Base-by-base conservation (phyloP, 192 early-diverging fungal genomes). In the Coemansia pectinata region DNA sequence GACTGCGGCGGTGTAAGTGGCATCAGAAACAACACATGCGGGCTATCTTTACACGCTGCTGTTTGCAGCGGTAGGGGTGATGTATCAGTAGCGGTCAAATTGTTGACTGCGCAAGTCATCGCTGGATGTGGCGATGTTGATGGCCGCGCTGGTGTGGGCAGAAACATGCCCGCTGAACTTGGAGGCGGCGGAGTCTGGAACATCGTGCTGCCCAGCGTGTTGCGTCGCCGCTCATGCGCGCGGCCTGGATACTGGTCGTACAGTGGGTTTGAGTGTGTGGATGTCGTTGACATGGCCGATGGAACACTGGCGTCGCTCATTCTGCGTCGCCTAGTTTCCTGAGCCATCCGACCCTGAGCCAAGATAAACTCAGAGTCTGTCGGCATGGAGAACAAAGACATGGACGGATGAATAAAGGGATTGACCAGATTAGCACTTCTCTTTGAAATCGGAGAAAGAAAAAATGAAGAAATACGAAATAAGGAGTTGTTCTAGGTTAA, bases 301-400 rank as follows among this genome's bases (percentile, higher is more conserved):
- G 68, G 68, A 14, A 74, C 38, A 25, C 62, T 65, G 31, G 72
- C 65, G 40, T 75, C 80, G 55, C 76, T 83, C 45, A 63, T 77
- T 34, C 80, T 67, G n/a, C 76, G 72, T 10, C 67, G 70, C 9
- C 81, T 72, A 17, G 45, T 78, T 14, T 69, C 63, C 62, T 74
- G 81, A 19, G 76, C 72, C 14, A 70, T 50, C 41, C 62, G 52
- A 10, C 81, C 81, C 31, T 74, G 72, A 14, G 59, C 38, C 58
- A 83, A 53, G 34, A 83, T 62, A 55, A 78, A 75, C 15, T 83
- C 72, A 19, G 69, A 63, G 27, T 74, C 72, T 33, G 67, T 41
- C 0, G 81, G 76, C 55, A 78, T 71, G 2, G 66, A 39, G 27
- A 83, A 74, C 50, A 61, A 45, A 17, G 67, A 61, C 76, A 72